Evolutionary conservation across 257 asterid species (phyloP), one percentile per base, ranked within the genome.

Genomic region (Solanum virginianum): DNA sequence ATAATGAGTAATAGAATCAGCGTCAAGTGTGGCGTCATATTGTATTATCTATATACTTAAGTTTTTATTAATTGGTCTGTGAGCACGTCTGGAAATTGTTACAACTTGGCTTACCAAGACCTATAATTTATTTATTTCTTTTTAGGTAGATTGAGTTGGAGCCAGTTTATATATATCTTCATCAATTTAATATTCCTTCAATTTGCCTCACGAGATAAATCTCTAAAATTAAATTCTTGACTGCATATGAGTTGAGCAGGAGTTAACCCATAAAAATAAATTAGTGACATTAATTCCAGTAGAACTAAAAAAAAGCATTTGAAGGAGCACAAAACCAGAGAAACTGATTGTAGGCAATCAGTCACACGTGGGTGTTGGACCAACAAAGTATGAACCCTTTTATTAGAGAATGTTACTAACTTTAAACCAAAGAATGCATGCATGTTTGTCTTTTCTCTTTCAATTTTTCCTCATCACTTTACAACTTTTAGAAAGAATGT

Each of bases 41-140:
- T 72, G n/a, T 74, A 45, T 70, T 65, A 65, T 65, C 72, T 26
- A 65, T 65, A 68, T 68, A 68, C 24, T 80, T 65, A 26, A 82
- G 66, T 72, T 83, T 85, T 91, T 86, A 88, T 71, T 71, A 71
- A 92, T 88, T 85, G 93, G 88, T 83, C 90, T 60, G 57, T 54
- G 82, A 80, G 91, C 85, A 92, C 92, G 94, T 92, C 90, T 84
- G 3, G 29, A 72, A n/a, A 72, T 45, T 72, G 57, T 39, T 41
- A 45, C 5, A n/a, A 22, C 17, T 22, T 62, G 70, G 9, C 17
- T 47, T 71, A 71, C 10, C 80, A 18, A 71, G 32, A 41, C 8
- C 55, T 71, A 41, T 14, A 32, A 4, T 62, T 62, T 22, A n/a
- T 62, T 62, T 62, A 1, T 9, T 20, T 56, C 10, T 4, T 59